Evolutionary conservation across 2,329 filamentous ascomycete genomes (phyloP).

Genomic region (Hymenoscyphus linearis): DNA sequence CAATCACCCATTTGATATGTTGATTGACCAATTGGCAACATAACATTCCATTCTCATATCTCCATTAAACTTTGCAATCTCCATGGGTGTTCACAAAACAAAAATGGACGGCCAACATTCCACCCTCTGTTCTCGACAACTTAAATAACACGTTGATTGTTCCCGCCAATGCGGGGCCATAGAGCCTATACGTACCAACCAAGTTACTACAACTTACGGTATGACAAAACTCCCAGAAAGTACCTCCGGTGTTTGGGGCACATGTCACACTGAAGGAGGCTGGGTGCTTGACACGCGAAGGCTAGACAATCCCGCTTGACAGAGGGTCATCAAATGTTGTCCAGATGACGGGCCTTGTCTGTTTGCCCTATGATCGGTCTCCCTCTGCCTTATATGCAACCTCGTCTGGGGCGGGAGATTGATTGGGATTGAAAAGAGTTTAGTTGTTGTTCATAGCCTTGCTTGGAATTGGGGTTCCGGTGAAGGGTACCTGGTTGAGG

Average conservation of each 20-base stretch:
- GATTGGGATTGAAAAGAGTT: neutral
- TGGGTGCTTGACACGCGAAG: neutral
- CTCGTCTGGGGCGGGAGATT: neutral
- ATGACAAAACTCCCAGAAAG: neutral
- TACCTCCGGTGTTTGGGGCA: neutral
- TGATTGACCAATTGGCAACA: neutral
- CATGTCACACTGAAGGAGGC: neutral
- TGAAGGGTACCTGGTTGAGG: neutral
- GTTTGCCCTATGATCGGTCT: neutral
- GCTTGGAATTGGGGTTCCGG: neutral
- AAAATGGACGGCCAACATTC: neutral
- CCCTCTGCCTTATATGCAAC: neutral
- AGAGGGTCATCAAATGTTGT: neutral
- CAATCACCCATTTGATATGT: neutral
- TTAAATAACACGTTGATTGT: neutral
- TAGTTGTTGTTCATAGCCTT: neutral
- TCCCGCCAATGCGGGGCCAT: neutral
- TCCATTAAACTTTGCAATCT: neutral
- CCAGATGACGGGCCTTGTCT: neutral
- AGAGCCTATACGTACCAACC: neutral
- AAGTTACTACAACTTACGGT: neutral
- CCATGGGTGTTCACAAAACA: neutral
- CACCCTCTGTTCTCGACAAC: neutral
- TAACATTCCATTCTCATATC: neutral
- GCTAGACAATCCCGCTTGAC: neutral